phyloP scores from a whole-genome alignment of 176 grass and related monocot genomes.

The Tillandsia fasciculata region DNA sequence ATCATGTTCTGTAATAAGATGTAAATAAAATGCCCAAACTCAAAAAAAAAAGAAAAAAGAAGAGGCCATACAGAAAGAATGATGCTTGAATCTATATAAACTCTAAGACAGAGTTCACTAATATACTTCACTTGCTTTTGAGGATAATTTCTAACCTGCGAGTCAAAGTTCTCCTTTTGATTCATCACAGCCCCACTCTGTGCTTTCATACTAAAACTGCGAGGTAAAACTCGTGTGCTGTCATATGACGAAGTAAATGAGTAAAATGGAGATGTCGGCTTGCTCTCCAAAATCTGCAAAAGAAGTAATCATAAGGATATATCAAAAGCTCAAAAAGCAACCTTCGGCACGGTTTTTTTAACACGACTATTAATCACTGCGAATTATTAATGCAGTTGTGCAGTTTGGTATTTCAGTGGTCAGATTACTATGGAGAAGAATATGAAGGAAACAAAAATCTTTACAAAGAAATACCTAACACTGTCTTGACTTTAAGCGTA shows the following conservation, averaged over 20 bases:
- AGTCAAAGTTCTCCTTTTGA: not conserved
- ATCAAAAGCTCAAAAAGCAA: not conserved
- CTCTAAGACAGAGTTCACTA: not conserved
- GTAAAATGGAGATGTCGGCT: slow-evolving; percentile 17
- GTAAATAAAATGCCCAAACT: not conserved
- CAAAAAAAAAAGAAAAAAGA: not conserved
- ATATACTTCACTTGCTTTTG: not conserved
- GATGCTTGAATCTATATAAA: not conserved
- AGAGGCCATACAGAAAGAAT: not conserved
- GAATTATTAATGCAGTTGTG: not conserved
- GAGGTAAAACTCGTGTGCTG: slow-evolving; percentile 22
- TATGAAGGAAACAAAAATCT: too few relatives aligned
- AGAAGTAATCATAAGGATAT: not conserved
- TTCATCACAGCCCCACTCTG: slow-evolving; percentile 21
- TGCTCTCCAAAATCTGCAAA: slow-evolving; percentile 32
- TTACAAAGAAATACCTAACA: too few relatives aligned
- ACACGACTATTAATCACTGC: not conserved
- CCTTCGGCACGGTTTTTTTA: not conserved
- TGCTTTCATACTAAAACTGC: slow-evolving; percentile 31
- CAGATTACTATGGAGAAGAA: not conserved
- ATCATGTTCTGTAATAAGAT: slow-evolving; percentile 9
- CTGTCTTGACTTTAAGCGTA: too few relatives aligned
- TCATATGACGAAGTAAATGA: not conserved
- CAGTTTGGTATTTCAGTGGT: not conserved
- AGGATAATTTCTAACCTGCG: slow-evolving; percentile 6